Evolutionary conservation across 2,329 filamentous ascomycete genomes (phyloP), one percentile per base, ranked within the genome.

Genomic region (Aspergillus sp.): DNA sequence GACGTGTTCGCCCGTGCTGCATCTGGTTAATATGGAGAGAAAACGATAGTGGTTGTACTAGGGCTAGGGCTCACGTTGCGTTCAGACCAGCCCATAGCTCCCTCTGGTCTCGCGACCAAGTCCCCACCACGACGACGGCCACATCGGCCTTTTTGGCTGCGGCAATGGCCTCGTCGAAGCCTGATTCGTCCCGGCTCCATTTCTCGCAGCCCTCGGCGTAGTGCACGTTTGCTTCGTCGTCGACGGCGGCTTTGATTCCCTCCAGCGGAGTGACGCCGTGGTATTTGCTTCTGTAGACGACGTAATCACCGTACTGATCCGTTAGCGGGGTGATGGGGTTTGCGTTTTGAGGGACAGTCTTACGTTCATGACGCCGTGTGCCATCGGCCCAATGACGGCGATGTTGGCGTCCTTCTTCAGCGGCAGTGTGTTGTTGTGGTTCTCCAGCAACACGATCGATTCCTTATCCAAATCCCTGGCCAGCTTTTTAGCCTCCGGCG

Each of bases 321-420:
- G 14, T 36, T 35, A 37, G 24, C 14, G n/a, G n/a, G n/a, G 6
- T n/a, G 13, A 15, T 24, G 11, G 22, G 22, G n/a, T n/a, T n/a
- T n/a, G n/a, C n/a, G n/a, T n/a, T n/a, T n/a, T n/a, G n/a, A n/a
- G n/a, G n/a, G n/a, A n/a, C n/a, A 14, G 8, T 61, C 71, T 59
- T 45, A 77, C 74, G 47, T 83, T 83, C 67, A 82, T 76, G 42
- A 69, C 80, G 1, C 74, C 77, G 43, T 80, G 72, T 1, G 77
- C 80, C 75, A 86, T 85, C 2, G 80, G 80, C 0, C 82, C 82
- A 45, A 86, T 82, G 11, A 86, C 76, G 4, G 80, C 80, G 36
- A 85, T 68, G 11, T 73, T 76, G n/a, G 77, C 78, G 5, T 72
- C 67, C 50, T 80, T 82, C 41, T 67, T 69, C 28, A 78, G 41